Evolutionary conservation across 805 yeast genomes (phyloP).

Genomic region (Aciculoconidium aculeatum): DNA sequence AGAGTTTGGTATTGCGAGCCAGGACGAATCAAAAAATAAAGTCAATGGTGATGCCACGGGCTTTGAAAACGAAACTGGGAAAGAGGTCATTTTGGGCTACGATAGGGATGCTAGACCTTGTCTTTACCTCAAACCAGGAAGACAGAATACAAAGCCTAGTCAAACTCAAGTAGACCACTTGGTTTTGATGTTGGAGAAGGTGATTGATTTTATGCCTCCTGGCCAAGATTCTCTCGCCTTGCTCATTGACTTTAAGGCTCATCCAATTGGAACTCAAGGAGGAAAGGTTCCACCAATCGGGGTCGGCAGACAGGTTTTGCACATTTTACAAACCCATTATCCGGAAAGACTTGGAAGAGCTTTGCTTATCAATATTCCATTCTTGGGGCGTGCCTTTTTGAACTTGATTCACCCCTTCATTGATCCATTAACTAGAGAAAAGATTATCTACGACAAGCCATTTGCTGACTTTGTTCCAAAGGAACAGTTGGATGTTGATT

Average conservation of each 20-base stretch:
- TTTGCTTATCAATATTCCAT: conserved; percentile 49
- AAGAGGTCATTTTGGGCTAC: conserved; percentile 84
- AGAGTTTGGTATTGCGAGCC: conserved; percentile 63
- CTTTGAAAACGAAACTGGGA: conserved; percentile 84
- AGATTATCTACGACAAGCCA: conserved; percentile 53
- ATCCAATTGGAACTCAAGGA: conserved; percentile 42
- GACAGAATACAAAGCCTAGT: conserved; percentile 90
- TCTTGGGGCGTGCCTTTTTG: conserved; percentile 51
- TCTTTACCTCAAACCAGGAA: conserved; percentile 84
- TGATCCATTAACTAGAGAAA: conserved; percentile 54
- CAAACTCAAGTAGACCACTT: conserved; percentile 93
- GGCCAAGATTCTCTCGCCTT: conserved; percentile 94
- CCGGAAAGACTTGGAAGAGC: conserved; percentile 56
- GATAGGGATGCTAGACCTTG: conserved; percentile 92
- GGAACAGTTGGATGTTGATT: conserved; percentile 45
- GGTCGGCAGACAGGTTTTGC: conserved; percentile 44
- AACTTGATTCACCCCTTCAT: conserved; percentile 53
- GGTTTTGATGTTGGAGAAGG: conserved; percentile 88
- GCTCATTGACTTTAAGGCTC: conserved; percentile 85
- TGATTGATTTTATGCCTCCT: conserved; percentile 89
- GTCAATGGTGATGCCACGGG: conserved; percentile 51
- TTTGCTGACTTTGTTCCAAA: conserved; percentile 49
- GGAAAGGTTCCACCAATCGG: conserved; percentile 45
- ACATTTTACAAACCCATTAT: conserved; percentile 51
- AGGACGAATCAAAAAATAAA: conserved; percentile 37